A percentile compares a stretch with the other conserved stretches of the same genome.
Evolutionary conservation across 2,329 filamentous ascomycete genomes (phyloP).

Genomic region (Trichoderma citrinoviride): DNA sequence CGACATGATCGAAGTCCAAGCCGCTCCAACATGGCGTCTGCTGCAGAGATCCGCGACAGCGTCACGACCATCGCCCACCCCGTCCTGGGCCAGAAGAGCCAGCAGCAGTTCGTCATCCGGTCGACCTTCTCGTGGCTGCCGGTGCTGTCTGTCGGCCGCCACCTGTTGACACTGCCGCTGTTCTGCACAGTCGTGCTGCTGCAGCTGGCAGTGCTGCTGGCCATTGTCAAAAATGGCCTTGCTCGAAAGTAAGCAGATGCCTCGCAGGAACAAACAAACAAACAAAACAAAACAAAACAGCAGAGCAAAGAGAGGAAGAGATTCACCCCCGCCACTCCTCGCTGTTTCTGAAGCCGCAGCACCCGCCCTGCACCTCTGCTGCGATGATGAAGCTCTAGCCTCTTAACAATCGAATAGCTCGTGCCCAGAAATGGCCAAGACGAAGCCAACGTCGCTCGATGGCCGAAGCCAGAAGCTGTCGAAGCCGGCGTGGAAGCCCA

Average conservation of each 20-base stretch:
- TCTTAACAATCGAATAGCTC: not conserved
- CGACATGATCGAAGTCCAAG: not conserved
- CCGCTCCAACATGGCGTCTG: not conserved
- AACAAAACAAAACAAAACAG: not conserved
- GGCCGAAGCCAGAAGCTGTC: conserved; percentile 25
- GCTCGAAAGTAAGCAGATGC: not conserved
- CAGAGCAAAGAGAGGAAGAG: too few relatives aligned
- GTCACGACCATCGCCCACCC: not conserved
- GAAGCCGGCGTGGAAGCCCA: conserved; percentile 18
- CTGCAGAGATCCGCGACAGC: not conserved
- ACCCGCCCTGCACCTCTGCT: not conserved
- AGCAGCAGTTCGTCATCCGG: not conserved
- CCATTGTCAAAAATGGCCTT: conserved; percentile 4
- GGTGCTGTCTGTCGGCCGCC: not conserved
- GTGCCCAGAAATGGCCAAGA: conserved; percentile 20
- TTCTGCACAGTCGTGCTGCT: not conserved
- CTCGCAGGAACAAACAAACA: not conserved
- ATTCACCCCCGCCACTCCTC: not conserved
- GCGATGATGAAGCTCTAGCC: not conserved
- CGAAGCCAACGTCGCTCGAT: conserved; percentile 31
- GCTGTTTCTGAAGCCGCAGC: not conserved
- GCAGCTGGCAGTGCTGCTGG: conserved; percentile 1
- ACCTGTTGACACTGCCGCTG: conserved; percentile 12
- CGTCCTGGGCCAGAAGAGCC: not conserved
- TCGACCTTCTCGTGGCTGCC: not conserved